Percentiles rank a stretch among this genome's conserved stretches.
Evolutionary conservation across 768 basidiomycete species (phyloP).

Genomic region (Gyrodon lividus): DNA sequence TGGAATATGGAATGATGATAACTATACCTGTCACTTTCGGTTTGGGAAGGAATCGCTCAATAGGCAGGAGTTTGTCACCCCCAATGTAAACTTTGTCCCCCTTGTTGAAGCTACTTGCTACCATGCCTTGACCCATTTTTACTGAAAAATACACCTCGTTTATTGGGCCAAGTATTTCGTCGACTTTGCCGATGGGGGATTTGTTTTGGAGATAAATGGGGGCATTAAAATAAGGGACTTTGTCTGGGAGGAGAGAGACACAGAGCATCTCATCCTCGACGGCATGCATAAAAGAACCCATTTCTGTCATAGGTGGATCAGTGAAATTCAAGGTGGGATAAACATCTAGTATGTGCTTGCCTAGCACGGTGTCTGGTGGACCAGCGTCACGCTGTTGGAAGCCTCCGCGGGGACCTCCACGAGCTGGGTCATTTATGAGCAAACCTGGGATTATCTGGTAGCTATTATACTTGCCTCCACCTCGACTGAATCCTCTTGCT

Average conservation of each 20-base stretch:
- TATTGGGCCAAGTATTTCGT: constrained; percentile 99
- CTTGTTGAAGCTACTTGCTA: constrained; percentile 92
- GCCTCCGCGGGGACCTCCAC: constrained; percentile 69
- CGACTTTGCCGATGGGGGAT: constrained; percentile 93
- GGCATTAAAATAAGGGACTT: constrained; percentile 98
- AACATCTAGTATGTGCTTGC: constrained; percentile 45
- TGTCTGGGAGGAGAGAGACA: constrained; percentile 76
- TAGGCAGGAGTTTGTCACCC: constrained; percentile 94
- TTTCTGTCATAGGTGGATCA: constrained; percentile 52
- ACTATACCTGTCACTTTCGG: constrained; percentile 78
- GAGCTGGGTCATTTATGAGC: constrained; percentile 33
- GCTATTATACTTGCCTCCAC: constrained; percentile 40
- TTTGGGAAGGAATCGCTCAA: constrained; percentile 96
- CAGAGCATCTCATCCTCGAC: constrained; percentile 99
- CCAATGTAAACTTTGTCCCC: constrained; percentile 98
- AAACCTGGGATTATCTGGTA: neutral
- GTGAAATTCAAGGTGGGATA: too few species aligned
- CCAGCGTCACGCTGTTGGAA: constrained; percentile 71
- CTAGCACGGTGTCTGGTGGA: constrained; percentile 78
- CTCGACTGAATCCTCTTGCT: constrained; percentile 53
- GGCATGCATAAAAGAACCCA: constrained; percentile 90
- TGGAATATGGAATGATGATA: constrained; percentile 19
- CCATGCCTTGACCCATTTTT: constrained; percentile 96
- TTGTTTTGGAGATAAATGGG: constrained; percentile 98
- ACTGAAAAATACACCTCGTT: constrained; percentile 98